A percentile compares a stretch with the other conserved stretches of the same genome.
Evolutionary conservation across 2,329 filamentous ascomycete species (phyloP).

Genomic region (Pseudophaeomoniella oleicola): DNA sequence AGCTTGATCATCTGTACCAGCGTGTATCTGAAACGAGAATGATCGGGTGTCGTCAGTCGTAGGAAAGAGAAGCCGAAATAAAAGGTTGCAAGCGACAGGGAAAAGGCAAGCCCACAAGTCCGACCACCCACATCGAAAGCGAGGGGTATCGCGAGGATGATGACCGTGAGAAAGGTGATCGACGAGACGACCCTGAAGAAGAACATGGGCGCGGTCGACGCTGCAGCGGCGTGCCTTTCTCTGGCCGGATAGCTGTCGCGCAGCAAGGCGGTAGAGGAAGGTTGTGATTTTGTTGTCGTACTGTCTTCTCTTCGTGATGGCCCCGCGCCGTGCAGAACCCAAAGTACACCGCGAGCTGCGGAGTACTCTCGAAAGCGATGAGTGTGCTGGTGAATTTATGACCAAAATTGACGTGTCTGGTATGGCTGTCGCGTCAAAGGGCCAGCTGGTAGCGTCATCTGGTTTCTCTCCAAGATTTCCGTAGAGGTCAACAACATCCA

Average conservation of each 20-base stretch:
- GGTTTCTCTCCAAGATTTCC: not conserved
- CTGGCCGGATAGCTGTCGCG: not conserved
- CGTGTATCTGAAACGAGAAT: slow-evolving; percentile 59
- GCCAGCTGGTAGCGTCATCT: not conserved
- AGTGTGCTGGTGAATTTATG: not conserved
- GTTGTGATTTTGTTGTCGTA: not conserved
- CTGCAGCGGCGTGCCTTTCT: not conserved
- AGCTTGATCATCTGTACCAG: slow-evolving; percentile 55
- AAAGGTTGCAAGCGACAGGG: slow-evolving; percentile 73
- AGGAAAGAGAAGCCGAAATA: slow-evolving; percentile 78
- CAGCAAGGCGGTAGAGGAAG: not conserved
- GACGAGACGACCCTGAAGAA: slow-evolving; percentile 67
- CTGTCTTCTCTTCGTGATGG: not conserved
- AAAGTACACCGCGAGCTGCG: not conserved
- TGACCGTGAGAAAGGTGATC: slow-evolving; percentile 73
- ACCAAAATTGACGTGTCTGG: not conserved
- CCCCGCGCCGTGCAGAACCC: not conserved
- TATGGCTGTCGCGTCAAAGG: not conserved
- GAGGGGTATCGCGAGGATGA: slow-evolving; percentile 89
- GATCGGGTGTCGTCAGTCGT: slow-evolving; percentile 65
- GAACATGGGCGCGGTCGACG: slow-evolving; percentile 55
- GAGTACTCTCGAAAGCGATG: not conserved
- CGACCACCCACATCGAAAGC: slow-evolving; percentile 95
- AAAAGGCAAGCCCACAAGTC: slow-evolving; percentile 88
- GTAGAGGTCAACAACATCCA: not conserved